Conservation (phyloP, 2,329 filamentous ascomycete genomes). For the Conoideocrella luteorostrata region DNA sequence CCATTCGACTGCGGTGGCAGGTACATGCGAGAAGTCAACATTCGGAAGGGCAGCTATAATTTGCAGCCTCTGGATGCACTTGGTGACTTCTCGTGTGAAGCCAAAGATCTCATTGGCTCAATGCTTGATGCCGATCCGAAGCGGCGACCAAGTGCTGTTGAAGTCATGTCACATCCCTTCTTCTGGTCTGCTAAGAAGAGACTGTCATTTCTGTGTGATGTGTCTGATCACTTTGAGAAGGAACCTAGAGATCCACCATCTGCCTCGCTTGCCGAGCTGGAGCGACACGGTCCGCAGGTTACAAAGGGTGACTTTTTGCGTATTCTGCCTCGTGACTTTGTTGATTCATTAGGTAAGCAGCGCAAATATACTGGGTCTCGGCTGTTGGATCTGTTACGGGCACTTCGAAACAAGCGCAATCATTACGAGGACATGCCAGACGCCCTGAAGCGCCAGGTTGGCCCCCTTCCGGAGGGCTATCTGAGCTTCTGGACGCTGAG, state of each 20-base stretch:
- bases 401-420: constrained; percentile 91
- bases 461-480: constrained; percentile 72
- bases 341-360: constrained; percentile 87
- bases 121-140: constrained; percentile 61
- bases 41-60: constrained; percentile 79
- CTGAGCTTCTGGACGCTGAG: constrained; percentile 73
- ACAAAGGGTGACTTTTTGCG: constrained; percentile 72
- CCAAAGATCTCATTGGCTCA: constrained; percentile 74
- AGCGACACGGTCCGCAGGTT: constrained; percentile 44
- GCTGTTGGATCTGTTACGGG: constrained; percentile 80
- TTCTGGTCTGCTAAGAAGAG: constrained; percentile 92
- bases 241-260: constrained; percentile 81
- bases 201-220: constrained; percentile 87
- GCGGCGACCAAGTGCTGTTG: constrained; percentile 61
- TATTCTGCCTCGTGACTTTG: constrained; percentile 70
- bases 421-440: constrained; percentile 97
- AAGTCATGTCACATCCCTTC: constrained; percentile 89
- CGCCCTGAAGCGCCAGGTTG: constrained; percentile 62
- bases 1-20: constrained; percentile 91
- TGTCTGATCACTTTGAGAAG: constrained; percentile 93
- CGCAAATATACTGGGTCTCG: constrained; percentile 84
- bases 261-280: constrained; percentile 53
- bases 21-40: constrained; percentile 95
- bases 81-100: constrained; percentile 79
- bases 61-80: constrained; percentile 65